Evolutionary conservation across 2,329 filamentous ascomycete genomes (phyloP).

Genomic region (Stachybotrys chlorohalonatus): DNA sequence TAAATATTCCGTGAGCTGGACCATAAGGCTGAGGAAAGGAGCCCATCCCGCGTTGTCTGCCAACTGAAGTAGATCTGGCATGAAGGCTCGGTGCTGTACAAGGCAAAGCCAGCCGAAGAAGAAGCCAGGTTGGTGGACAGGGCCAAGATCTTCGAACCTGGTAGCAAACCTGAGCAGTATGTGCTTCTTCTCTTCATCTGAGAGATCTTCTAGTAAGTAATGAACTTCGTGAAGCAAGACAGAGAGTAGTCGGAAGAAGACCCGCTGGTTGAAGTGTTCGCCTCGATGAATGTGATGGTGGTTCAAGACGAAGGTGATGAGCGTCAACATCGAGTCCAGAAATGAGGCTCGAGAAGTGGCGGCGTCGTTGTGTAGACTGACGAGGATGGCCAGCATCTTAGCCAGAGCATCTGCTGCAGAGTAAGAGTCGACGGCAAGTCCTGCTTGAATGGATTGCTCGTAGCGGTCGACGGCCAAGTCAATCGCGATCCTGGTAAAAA

Average conservation of each 20-base stretch:
- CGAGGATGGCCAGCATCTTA: slow-evolving; percentile 67
- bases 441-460: slow-evolving; percentile 59
- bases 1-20: slow-evolving; percentile 63
- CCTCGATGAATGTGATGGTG: slow-evolving; percentile 75
- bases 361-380: slow-evolving; percentile 60
- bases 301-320: slow-evolving; percentile 75
- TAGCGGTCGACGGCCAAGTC: slow-evolving; percentile 72
- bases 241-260: slow-evolving; percentile 87
- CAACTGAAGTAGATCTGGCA: slow-evolving; percentile 66
- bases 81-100: slow-evolving; percentile 74
- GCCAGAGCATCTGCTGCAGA: slow-evolving; percentile 69
- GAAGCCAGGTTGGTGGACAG: slow-evolving; percentile 71
- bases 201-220: slow-evolving; percentile 45
- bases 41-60: slow-evolving; percentile 66
- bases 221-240: slow-evolving; percentile 70
- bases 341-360: slow-evolving; percentile 59
- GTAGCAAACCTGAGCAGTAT: slow-evolving; percentile 65
- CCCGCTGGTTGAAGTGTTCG: slow-evolving; percentile 75
- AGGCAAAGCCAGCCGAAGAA: slow-evolving; percentile 77
- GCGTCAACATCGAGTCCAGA: slow-evolving; percentile 66
- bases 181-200: slow-evolving; percentile 54
- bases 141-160: slow-evolving; percentile 65
- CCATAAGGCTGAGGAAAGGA: slow-evolving; percentile 63
- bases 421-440: slow-evolving; percentile 48
- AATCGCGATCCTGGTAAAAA: slow-evolving; percentile 74